phyloP scores from a whole-genome alignment of 306 rosid genomes.

The Lablab purpureus region DNA sequence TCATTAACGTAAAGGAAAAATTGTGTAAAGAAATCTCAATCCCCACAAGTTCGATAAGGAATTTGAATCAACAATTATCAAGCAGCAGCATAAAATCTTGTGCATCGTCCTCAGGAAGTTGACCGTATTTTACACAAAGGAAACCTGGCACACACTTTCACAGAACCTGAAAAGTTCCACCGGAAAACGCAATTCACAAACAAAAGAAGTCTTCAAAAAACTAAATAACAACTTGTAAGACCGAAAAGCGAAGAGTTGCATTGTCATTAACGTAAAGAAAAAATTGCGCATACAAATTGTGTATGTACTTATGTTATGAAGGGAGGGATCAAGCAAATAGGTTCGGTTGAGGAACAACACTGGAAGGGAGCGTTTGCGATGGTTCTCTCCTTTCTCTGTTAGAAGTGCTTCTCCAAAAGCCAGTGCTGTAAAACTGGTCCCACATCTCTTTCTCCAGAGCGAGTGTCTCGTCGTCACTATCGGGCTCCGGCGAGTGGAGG shows the following conservation, averaged over 20 bases:
- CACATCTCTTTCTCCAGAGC: conserved; percentile 95
- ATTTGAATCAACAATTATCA: background rate
- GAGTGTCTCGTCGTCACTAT: conserved; percentile 52
- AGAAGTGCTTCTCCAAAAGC: conserved; percentile 93
- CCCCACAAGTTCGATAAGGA: background rate
- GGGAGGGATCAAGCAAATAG: background rate
- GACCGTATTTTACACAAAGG: background rate
- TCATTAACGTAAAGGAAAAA: background rate
- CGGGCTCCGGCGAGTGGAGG: conserved; percentile 46
- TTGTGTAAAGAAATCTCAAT: background rate
- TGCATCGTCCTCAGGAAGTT: background rate
- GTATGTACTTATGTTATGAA: background rate
- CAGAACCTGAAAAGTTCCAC: background rate
- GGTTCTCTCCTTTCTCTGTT: conserved; percentile 68
- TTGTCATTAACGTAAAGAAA: background rate
- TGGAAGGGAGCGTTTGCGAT: too few relatives aligned
- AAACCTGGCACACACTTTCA: background rate
- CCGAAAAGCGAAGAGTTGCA: background rate
- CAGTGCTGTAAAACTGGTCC: conserved; percentile 74
- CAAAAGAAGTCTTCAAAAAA: background rate
- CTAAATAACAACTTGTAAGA: background rate
- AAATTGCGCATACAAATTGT: background rate
- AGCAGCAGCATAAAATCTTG: background rate
- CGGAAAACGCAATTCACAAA: background rate
- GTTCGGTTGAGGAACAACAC: background rate